Evolutionary conservation across 805 yeast species (phyloP), one percentile per base, ranked within the genome.

Genomic region (Yamadazyma sp.): DNA sequence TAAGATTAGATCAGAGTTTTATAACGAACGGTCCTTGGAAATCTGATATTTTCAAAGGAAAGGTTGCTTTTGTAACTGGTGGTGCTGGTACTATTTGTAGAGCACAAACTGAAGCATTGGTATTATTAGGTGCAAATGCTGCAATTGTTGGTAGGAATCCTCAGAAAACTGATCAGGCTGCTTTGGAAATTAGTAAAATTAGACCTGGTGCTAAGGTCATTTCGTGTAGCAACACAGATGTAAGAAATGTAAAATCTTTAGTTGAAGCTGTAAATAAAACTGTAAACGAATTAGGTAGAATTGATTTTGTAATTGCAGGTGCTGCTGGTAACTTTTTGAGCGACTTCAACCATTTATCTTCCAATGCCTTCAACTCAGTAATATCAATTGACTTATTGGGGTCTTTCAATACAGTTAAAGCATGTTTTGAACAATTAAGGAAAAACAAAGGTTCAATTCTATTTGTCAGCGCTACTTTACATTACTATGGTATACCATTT

Each of bases 81-180:
- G 97, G 97, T 8, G 93, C 97, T 1, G 96, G 97, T 4, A 80
- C 95, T 9, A 89, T 89, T 34, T 89, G 98, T 56, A 69, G 91
- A 27, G 88, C 82, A 2, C 97, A 89, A 56, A 76, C 85, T 0
- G 95, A 85, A 53, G 95, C 95, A 0, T 41, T 91, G 62, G 82
- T 87, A 2, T 58, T 76, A n/a, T 61, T 89, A 7, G 98, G 98
- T 5, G 93, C 95, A 34, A 70, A 85, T 49, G 95, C 93, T 7
- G 84, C 86, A 4, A 83, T 89, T 29, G 59, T 91, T 12, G 96
- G 98, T 1, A 75, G 96, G 52, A 80, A 81, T 49, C 60, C 49
- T 22, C 73, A 69, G 31, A 82, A 80, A 47, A 85, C 95, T 1
- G 73, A 67, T 31, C 44, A 58, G 24, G 88, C 82, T 0, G 95